phyloP scores from a whole-genome alignment of 2,329 filamentous ascomycete genomes.

The Coniochaeta sp. region DNA sequence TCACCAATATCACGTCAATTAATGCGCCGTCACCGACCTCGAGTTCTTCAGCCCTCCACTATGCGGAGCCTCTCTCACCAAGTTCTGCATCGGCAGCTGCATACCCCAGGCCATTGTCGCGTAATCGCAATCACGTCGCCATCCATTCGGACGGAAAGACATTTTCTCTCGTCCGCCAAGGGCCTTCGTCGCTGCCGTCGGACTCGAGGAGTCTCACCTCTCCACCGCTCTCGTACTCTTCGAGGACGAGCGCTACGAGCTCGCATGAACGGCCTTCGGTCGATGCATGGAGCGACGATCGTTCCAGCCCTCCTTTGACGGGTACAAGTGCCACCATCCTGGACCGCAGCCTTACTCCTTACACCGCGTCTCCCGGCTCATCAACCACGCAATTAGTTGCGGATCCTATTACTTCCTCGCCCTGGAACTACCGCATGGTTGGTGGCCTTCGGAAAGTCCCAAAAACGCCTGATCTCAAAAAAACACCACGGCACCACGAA shows the following conservation, averaged over 20 bases:
- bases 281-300: constrained; percentile 39
- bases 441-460: constrained; percentile 48
- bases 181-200: constrained; percentile 11
- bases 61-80: constrained; percentile 10
- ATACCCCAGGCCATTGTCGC: constrained; percentile 23
- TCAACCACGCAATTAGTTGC: constrained; percentile 26
- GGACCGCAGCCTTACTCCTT: constrained; percentile 32
- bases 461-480: constrained; percentile 34
- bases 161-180: constrained; percentile 41
- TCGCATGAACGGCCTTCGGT: constrained; percentile 43
- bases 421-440: constrained; percentile 47
- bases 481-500: constrained; percentile 24
- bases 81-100: constrained; percentile 13
- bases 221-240: constrained; percentile 28
- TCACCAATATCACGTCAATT: constrained; percentile 26
- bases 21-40: constrained; percentile 23
- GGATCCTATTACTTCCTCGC: constrained; percentile 27
- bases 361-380: constrained; percentile 21
- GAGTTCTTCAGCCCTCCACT: constrained; percentile 3
- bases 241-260: constrained; percentile 29
- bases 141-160: constrained; percentile 48
- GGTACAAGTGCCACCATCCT: constrained; percentile 26
- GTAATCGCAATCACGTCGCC: constrained; percentile 37
- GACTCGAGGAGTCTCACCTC: constrained; percentile 29
- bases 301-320: constrained; percentile 40